These are phyloP conservation scores for Cucumis cinereus DNA, from an alignment of 306 rosid species.

Conservation along the genomic window DNA sequence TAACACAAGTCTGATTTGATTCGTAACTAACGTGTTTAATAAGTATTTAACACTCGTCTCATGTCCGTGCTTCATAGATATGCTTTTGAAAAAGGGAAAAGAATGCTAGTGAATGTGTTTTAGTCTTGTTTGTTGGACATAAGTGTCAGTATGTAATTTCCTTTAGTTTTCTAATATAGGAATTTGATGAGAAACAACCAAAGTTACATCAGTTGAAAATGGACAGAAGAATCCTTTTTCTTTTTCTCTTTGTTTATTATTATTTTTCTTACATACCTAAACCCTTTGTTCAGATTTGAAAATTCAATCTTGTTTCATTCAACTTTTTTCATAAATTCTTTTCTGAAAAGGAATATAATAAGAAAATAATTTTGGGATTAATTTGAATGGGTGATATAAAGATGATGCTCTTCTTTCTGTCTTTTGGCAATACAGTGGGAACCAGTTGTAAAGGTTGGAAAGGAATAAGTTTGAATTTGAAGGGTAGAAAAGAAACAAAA, in stretches of 20 bases:
- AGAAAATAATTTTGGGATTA: neutral
- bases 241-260: neutral
- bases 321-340: neutral
- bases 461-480: neutral
- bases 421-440: conserved; percentile 6
- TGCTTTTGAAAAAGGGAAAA: neutral
- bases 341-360: neutral
- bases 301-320: neutral
- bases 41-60: neutral
- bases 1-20: too few relatives aligned
- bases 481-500: neutral
- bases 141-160: neutral
- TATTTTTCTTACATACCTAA: neutral
- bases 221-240: neutral
- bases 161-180: neutral
- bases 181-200: neutral
- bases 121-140: neutral
- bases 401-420: neutral
- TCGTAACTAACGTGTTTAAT: too few relatives aligned
- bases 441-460: conserved; percentile 18
- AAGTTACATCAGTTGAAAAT: neutral
- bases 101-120: neutral
- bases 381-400: neutral
- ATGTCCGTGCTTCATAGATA: neutral
- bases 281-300: neutral